A percentile compares a stretch with the other conserved stretches of the same genome.
These are phyloP conservation scores for Sequoiadendron giganteum DNA, from an alignment of 75 land plant genomes.

Conservation along the genomic window DNA sequence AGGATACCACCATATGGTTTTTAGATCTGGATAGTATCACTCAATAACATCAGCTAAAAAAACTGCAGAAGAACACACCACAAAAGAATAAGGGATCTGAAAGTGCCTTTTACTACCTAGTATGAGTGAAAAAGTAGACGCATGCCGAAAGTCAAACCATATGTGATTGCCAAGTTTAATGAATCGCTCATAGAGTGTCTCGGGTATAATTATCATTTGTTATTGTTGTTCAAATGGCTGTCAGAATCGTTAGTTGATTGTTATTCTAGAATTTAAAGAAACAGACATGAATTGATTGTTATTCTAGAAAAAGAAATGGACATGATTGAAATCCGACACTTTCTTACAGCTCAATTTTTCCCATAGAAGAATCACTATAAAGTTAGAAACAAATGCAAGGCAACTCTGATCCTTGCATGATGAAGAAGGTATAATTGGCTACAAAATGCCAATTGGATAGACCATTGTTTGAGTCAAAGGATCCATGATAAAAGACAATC, in stretches of 20 bases:
- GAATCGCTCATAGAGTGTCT: not conserved
- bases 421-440: not conserved
- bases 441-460: not conserved
- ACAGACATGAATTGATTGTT: not conserved
- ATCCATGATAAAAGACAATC: not conserved
- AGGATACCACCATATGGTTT: not conserved
- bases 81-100: not conserved
- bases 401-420: not conserved
- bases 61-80: not conserved
- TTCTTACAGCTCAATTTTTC: not conserved
- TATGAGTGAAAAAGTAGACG: not conserved
- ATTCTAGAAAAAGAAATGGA: not conserved
- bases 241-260: not conserved
- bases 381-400: not conserved
- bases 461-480: not conserved
- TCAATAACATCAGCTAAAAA: not conserved
- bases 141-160: not conserved
- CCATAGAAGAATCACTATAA: not conserved
- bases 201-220: not conserved
- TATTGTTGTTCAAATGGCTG: not conserved
- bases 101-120: not conserved
- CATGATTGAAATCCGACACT: not conserved
- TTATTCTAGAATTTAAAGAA: not conserved
- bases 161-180: not conserved
- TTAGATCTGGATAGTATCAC: not conserved